Evolutionary conservation across 2,329 filamentous ascomycete genomes (phyloP).

Genomic region (Aureobasidium sp.): DNA sequence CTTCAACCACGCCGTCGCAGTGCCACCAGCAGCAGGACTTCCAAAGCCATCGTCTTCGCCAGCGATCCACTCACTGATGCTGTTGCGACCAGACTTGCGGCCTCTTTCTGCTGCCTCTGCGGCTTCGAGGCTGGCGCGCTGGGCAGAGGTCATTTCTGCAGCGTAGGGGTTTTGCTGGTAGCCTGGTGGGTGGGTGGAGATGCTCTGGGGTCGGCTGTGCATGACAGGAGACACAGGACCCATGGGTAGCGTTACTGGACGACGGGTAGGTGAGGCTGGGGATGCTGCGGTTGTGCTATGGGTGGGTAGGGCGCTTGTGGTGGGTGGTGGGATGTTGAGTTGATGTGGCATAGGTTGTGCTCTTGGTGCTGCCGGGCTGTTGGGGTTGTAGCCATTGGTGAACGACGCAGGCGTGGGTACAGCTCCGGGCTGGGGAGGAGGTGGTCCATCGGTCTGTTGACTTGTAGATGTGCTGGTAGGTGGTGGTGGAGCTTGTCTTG

Average conservation of each 20-base stretch:
- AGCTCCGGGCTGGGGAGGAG: conserved; percentile 35
- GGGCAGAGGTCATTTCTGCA: conserved; percentile 30
- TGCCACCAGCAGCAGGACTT: conserved; percentile 27
- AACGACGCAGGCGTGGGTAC: conserved; percentile 22
- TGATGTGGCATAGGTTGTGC: conserved; percentile 30
- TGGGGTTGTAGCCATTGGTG: conserved; percentile 21
- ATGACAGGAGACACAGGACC: conserved; percentile 24
- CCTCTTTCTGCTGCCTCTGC: conserved; percentile 16
- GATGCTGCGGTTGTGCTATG: conserved; percentile 26
- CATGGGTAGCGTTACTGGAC: conserved; percentile 30
- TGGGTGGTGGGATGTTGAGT: conserved; percentile 32
- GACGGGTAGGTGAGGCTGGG: conserved; percentile 15
- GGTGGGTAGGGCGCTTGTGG: conserved; percentile 29
- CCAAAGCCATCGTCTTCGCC: conserved; percentile 22
- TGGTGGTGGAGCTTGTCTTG: conserved; percentile 17
- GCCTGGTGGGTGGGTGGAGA: conserved; percentile 36
- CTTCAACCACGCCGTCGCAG: conserved; percentile 25
- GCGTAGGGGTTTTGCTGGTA: conserved; percentile 40
- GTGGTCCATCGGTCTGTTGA: conserved; percentile 25
- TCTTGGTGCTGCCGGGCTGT: conserved; percentile 30
- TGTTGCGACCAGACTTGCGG: conserved; percentile 3
- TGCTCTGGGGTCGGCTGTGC: conserved; percentile 16
- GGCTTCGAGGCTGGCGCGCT: conserved; percentile 25
- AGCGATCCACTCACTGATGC: conserved; percentile 15
- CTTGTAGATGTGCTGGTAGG: conserved; percentile 18